Base-by-base conservation (phyloP, 805 yeast species). In the Barnettozyma pratensis region DNA sequence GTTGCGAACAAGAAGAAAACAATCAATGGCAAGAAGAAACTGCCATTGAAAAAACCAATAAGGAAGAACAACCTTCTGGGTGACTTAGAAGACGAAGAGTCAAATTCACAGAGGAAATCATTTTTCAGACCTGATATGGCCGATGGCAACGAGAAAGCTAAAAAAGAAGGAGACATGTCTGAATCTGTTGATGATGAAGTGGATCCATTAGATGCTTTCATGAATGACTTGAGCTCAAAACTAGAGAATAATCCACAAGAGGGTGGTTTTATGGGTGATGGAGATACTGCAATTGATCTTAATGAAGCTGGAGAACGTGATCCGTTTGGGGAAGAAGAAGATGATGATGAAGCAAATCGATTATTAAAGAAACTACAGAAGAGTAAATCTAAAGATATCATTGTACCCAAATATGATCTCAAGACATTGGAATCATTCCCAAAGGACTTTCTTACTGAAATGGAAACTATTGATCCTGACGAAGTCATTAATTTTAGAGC, bases 401-500 rank as follows among this genome's bases (percentile, higher is more conserved):
- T 50, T 76, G 77, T 49, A 5, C 56, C 54, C 7, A 59, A 54
- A 59, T 72, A 38, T 58, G 62, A 42, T 25, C 26, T 55, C 26
- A 64, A 75, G 10, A 65, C 68, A 3, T 74, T 83, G 52, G 75
- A 69, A 31, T 76, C 81, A 0, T 81, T 89, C 55, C 62, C 76
- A 14, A 87, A 81, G 61, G 54, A 66, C 8, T 85, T 90, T 57
- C 78, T 85, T 1, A 73, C 69, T 4, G 84, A 83, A 37, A 56
- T 84, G 5, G 63, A 66, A 7, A 54, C 62, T 0, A 61, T 85
- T 46, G 66, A 80, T 0, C 69, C 67, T 0, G 79, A 75, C 37
- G 90, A 87, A 44, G 80, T 84, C 1, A 73, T 73, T 2, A 73
- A 85, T n/a, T 81, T 89, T 32, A 77, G 77, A 43, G 80, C 87